Percentiles rank a stretch among this genome's conserved stretches.
phyloP scores from a whole-genome alignment of 176 grass and related monocot species.

The Oryza longistaminata region DNA sequence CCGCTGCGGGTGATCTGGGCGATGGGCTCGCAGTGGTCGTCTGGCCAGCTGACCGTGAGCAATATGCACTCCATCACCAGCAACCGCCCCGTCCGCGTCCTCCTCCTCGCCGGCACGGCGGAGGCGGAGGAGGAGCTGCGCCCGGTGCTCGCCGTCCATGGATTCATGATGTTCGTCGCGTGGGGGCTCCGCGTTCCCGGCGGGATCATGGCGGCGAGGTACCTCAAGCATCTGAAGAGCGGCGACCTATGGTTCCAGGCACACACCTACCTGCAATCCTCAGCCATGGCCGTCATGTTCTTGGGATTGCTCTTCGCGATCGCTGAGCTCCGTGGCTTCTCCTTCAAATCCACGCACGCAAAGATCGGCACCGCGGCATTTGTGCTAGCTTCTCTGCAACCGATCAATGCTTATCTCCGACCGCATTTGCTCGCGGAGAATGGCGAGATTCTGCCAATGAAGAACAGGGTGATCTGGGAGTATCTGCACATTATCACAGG shows the following conservation, averaged over 20 bases:
- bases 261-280: constrained; percentile 80
- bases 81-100: constrained; percentile 61
- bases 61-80: constrained; percentile 88
- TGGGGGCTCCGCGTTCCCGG: constrained; percentile 73
- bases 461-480: constrained; percentile 66
- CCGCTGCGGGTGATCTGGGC: constrained; percentile 88
- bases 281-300: constrained; percentile 69
- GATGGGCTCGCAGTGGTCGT: constrained; percentile 76
- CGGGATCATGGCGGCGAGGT: constrained; percentile 67
- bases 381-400: constrained; percentile 52
- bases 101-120: constrained; percentile 60
- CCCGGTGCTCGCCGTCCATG: constrained; percentile 80
- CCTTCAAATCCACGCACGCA: constrained; percentile 60
- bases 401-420: constrained; percentile 73
- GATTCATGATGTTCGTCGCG: constrained; percentile 96
- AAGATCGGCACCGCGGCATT: constrained; percentile 65
- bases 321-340: constrained; percentile 77
- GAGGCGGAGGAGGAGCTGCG: constrained; percentile 77
- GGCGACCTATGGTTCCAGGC: constrained; percentile 67
- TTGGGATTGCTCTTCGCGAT: constrained; percentile 77
- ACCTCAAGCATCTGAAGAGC: constrained; percentile 81
- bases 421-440: constrained; percentile 46
- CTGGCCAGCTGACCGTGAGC: constrained; percentile 47
- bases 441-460: constrained; percentile 37
- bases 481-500: constrained; percentile 66